Percentiles rank a stretch among this genome's conserved stretches.
Evolutionary conservation across 768 basidiomycete species (phyloP).

Genomic region (Chlorophyllum brunneum): DNA sequence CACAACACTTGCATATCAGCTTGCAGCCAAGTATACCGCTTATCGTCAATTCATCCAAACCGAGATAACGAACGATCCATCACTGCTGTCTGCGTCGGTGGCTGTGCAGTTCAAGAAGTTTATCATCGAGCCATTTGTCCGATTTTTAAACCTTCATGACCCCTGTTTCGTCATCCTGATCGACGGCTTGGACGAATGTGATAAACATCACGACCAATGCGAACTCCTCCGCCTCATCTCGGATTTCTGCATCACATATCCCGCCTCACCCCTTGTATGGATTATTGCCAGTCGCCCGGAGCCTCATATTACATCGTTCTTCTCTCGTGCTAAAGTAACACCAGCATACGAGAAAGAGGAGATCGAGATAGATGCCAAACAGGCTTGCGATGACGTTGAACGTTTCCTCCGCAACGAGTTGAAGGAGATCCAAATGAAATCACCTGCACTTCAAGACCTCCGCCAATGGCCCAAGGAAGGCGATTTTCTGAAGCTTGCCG

Average conservation of each 20-base stretch:
- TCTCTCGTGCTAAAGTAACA: not conserved
- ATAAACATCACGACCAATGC: conserved; percentile 6
- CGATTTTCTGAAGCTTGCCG: conserved; percentile 12
- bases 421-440: not conserved
- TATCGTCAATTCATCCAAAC: not conserved
- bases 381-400: conserved; percentile 18
- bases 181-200: not conserved
- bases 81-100: not conserved
- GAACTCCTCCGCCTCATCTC: conserved; percentile 16
- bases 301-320: conserved; percentile 15
- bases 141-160: not conserved
- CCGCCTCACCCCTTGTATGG: conserved; percentile 17
- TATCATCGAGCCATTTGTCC: not conserved
- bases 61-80: not conserved
- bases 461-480: conserved; percentile 17
- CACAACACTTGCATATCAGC: not conserved
- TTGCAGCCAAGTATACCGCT: not conserved
- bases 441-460: not conserved
- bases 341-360: not conserved
- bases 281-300: conserved; percentile 26
- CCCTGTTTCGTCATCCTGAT: not conserved
- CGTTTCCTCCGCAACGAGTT: conserved; percentile 2
- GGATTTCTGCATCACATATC: not conserved
- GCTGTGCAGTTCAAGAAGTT: not conserved
- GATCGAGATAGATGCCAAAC: conserved; percentile 8